A percentile compares a stretch with the other conserved stretches of the same genome.
Conservation (phyloP, 345 rosid species). For the Kandelia obovata region DNA sequence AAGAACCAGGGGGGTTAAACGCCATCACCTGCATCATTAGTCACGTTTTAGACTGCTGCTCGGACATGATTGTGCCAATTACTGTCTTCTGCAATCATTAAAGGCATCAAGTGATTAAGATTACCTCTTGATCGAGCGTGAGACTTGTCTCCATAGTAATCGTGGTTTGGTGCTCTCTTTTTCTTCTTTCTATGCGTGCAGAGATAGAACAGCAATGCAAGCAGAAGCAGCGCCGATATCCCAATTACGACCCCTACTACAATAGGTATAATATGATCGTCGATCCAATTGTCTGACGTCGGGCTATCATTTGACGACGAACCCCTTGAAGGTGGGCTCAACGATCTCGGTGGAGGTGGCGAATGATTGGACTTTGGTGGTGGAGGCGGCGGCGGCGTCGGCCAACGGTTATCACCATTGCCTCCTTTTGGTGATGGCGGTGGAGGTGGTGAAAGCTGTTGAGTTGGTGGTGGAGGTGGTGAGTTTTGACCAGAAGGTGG, state of each 20-base stretch:
- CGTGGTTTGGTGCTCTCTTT: slow-evolving; percentile 33
- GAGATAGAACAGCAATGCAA: slow-evolving; percentile 34
- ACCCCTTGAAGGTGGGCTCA: slow-evolving; percentile 15
- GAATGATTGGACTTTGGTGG: slow-evolving; percentile 29
- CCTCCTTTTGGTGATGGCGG: not conserved
- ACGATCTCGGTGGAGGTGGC: slow-evolving; percentile 28
- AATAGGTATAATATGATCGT: slow-evolving; percentile 8
- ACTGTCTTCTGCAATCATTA: too few species aligned
- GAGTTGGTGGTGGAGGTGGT: slow-evolving; percentile 34
- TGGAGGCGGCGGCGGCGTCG: slow-evolving; percentile 32
- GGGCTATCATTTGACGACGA: slow-evolving; percentile 9
- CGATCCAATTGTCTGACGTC: not conserved
- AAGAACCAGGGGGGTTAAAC: too few species aligned
- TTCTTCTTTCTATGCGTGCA: slow-evolving; percentile 47
- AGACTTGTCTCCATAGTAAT: slow-evolving; percentile 32
- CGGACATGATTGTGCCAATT: too few species aligned
- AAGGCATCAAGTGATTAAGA: not conserved
- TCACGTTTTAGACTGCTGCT: too few species aligned
- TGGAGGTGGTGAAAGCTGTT: not conserved
- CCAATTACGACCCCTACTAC: slow-evolving; percentile 40
- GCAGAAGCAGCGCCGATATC: slow-evolving; percentile 36
- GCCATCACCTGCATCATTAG: too few species aligned
- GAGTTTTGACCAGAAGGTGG: not conserved
- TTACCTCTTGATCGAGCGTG: slow-evolving; percentile 8
- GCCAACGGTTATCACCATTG: not conserved